Percentiles rank a stretch among this genome's conserved stretches.
phyloP scores from a whole-genome alignment of 2,329 filamentous ascomycete genomes.

The Fusarium stilboides region DNA sequence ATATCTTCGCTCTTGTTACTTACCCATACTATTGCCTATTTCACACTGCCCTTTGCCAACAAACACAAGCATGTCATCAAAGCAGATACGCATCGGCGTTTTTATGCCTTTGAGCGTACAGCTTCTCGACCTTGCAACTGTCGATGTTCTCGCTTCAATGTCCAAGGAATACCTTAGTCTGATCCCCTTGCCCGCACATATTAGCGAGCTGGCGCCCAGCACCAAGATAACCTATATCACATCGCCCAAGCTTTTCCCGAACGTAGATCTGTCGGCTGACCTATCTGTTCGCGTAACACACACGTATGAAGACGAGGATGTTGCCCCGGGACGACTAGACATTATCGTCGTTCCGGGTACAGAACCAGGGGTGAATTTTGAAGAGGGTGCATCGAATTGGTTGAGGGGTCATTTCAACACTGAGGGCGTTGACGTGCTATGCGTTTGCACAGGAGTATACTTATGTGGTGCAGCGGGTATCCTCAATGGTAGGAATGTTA shows the following conservation, averaged over 20 bases:
- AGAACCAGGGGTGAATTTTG: slow-evolving; percentile 56
- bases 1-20: neutral
- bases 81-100: slow-evolving; percentile 63
- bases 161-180: slow-evolving; percentile 61
- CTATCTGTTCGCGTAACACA: slow-evolving; percentile 59
- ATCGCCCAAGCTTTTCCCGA: slow-evolving; percentile 53
- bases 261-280: slow-evolving; percentile 60
- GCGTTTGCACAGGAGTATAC: slow-evolving; percentile 67
- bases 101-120: slow-evolving; percentile 65
- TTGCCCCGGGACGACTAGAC: slow-evolving; percentile 66
- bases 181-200: slow-evolving; percentile 54
- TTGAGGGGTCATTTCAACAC: slow-evolving; percentile 58
- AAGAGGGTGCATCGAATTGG: slow-evolving; percentile 59
- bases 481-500: slow-evolving; percentile 61
- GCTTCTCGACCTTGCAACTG: slow-evolving; percentile 65
- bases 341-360: slow-evolving; percentile 67
- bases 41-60: neutral
- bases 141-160: slow-evolving; percentile 66
- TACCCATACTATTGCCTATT: too few relatives aligned
- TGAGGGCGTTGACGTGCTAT: slow-evolving; percentile 63
- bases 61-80: slow-evolving; percentile 33
- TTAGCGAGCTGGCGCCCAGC: slow-evolving; percentile 60
- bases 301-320: slow-evolving; percentile 61
- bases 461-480: slow-evolving; percentile 66
- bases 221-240: slow-evolving; percentile 65